phyloP scores from a whole-genome alignment of 306 rosid genomes.

The Comarum palustre region DNA sequence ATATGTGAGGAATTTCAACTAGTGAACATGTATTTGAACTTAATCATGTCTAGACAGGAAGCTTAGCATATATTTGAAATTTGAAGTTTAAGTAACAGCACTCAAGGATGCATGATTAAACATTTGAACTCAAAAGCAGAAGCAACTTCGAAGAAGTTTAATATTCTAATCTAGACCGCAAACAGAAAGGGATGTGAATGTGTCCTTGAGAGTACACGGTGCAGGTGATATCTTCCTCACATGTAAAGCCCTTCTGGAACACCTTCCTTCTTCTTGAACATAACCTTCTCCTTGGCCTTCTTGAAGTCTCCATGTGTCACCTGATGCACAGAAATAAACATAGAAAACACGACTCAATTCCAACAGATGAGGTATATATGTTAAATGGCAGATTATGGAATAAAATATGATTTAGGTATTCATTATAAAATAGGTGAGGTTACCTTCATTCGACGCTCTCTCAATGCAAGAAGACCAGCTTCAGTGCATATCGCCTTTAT shows the following conservation, averaged over 20 bases:
- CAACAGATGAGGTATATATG: background rate
- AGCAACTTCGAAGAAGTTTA: conserved; percentile 2
- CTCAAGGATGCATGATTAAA: background rate
- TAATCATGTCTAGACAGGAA: background rate
- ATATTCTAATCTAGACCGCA: conserved; percentile 12
- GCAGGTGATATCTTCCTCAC: conserved; percentile 52
- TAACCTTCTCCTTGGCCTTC: conserved; percentile 98
- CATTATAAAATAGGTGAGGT: background rate
- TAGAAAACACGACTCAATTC: background rate
- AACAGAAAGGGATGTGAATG: conserved; percentile 6
- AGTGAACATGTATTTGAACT: background rate
- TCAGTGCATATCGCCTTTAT: conserved; percentile 97
- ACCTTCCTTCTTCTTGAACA: conserved; percentile 99
- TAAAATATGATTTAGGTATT: background rate
- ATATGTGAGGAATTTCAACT: background rate
- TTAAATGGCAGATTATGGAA: background rate
- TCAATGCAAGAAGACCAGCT: conserved; percentile 90
- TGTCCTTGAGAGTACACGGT: conserved; percentile 11
- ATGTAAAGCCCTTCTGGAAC: conserved; percentile 96
- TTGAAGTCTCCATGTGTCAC: conserved; percentile 84
- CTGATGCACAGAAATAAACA: conserved; percentile 38
- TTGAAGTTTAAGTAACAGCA: background rate
- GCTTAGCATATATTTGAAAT: background rate
- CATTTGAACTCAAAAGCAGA: conserved; percentile 8
- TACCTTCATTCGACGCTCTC: conserved; percentile 99